Base-by-base conservation (phyloP, 768 basidiomycete species). In the Steccherinum ochraceum region DNA sequence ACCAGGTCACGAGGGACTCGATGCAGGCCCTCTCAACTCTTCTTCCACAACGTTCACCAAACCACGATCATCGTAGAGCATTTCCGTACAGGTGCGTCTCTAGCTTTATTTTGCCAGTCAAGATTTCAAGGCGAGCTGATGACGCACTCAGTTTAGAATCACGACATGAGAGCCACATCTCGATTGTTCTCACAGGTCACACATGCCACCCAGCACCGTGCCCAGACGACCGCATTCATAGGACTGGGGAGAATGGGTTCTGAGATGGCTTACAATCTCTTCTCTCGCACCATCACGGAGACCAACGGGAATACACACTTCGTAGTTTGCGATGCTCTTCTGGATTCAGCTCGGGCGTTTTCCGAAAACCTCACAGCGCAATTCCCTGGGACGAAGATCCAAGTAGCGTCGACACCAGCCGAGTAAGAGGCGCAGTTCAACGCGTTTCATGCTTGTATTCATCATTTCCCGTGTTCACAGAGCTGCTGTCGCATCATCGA, bases 211-310 rank as follows among this genome's bases (percentile, higher is more conserved):
- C 39, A 49, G 18, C 20, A 21, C 10, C 45, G 56, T 27, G 13
- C 49, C 45, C 46, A 54, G 45, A 48, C 61, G 62, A 46, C 56
- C 49, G 19, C 78, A 71, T 93, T 94, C 70, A 85, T 94, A 48
- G 91, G 92, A 7, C 78, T 94, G 12, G 91, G 91, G 39, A 77
- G 84, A 41, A 93, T 94, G 91, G 91, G 91, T 40, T 81, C 80
- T 41, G 84, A 90, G 65, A 93, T 93, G 92, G 79, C 82, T 12
- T 77, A 74, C 66, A 93, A 93, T 66, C 77, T 93, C 46, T 89
- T 92, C 71, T 83, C 83, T 0, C 89, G 89, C 65, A 77, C 77
- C 55, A 70, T 80, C 52, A 72, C 75, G n/a, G 69, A 78, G 40
- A 66, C 70, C 35, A 54, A 65, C n/a, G 76, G 82, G 12, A 30